These are phyloP conservation scores for Daldinia decipiens DNA, from an alignment of 495 filamentous ascomycete genomes.

Conservation along the genomic window DNA sequence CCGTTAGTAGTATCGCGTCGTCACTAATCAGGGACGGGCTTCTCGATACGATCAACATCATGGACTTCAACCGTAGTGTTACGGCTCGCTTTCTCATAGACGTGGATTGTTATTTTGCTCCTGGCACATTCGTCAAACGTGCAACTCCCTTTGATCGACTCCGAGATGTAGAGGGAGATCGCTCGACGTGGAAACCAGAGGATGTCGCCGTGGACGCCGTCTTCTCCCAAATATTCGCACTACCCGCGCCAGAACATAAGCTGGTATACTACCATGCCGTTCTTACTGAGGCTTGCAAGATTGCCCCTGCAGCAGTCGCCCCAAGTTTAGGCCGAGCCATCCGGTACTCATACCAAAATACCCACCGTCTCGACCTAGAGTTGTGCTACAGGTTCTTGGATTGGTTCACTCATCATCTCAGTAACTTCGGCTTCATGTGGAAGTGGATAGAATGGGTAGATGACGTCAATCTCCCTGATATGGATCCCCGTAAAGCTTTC, in stretches of 20 bases:
- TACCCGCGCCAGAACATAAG: constrained; percentile 91
- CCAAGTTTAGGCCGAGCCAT: constrained; percentile 94
- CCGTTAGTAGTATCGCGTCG: constrained; percentile 76
- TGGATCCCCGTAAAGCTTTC: constrained; percentile 92
- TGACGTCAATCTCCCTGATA: constrained; percentile 76
- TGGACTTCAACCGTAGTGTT: constrained; percentile 90
- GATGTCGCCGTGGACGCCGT: constrained; percentile 97
- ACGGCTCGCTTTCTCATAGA: constrained; percentile 92
- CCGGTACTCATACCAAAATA: constrained; percentile 82
- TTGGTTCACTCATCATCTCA: constrained; percentile 98
- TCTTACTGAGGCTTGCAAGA: constrained; percentile 93
- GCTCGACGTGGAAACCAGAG: constrained; percentile 94
- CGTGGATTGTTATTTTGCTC: constrained; percentile 91
- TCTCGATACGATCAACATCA: constrained; percentile 91
- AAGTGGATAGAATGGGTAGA: constrained; percentile 99
- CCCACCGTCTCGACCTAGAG: constrained; percentile 87
- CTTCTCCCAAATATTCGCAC: constrained; percentile 90
- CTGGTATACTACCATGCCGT: constrained; percentile 96
- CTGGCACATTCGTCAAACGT: constrained; percentile 88
- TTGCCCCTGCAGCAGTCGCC: constrained; percentile 94
- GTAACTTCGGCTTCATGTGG: constrained; percentile 99
- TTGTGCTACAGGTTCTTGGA: constrained; percentile 88
- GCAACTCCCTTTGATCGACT: constrained; percentile 91
- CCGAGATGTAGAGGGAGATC: constrained; percentile 74
- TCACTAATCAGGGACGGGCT: constrained; percentile 85